These are phyloP conservation scores for Gossypium stocksii DNA, from an alignment of 345 rosid genomes.

Conservation along the genomic window DNA sequence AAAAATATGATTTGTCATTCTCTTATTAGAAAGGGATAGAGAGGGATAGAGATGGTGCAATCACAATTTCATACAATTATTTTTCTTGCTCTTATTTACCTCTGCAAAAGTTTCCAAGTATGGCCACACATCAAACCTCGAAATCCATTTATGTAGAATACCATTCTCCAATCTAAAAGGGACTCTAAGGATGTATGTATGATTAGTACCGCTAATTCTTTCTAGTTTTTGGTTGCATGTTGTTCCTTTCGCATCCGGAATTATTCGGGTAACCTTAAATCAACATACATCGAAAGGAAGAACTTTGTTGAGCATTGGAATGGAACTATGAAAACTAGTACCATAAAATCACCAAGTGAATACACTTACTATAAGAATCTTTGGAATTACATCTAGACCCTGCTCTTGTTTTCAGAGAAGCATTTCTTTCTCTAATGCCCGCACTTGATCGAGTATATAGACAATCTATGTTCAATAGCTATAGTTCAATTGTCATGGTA, in stretches of 20 bases:
- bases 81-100: constrained; percentile 21
- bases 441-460: constrained; percentile 66
- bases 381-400: constrained; percentile 45
- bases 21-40: no score
- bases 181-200: constrained; percentile 40
- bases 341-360: neutral
- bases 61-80: no score
- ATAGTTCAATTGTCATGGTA: neutral
- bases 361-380: constrained; percentile 41
- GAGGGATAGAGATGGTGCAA: no score
- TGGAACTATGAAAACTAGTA: neutral
- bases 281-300: neutral
- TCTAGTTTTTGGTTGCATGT: constrained; percentile 54
- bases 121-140: constrained; percentile 55
- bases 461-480: constrained; percentile 34
- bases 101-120: constrained; percentile 51
- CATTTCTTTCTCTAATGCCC: constrained; percentile 61
- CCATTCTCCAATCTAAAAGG: constrained; percentile 52
- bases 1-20: no score
- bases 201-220: constrained; percentile 46
- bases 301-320: neutral
- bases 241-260: constrained; percentile 48
- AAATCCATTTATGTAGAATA: constrained; percentile 50
- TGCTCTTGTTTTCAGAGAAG: constrained; percentile 47
- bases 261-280: constrained; percentile 42